Conservation (phyloP, 1,284 basidiomycete genomes). For the Inonotus obliquus region DNA sequence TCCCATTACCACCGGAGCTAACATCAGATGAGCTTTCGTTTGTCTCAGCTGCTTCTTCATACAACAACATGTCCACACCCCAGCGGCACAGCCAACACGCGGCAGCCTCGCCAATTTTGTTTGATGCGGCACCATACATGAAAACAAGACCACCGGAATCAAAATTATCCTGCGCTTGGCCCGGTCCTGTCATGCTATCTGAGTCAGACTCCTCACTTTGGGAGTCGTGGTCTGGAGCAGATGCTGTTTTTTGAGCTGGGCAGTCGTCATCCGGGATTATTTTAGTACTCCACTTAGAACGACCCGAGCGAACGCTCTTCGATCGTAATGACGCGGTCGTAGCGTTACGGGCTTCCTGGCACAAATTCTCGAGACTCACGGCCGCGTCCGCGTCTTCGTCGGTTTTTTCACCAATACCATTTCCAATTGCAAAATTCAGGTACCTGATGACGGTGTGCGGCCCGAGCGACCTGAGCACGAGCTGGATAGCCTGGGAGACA, state of each 20-base stretch:
- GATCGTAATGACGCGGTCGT: background rate
- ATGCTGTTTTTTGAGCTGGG: slow-evolving; percentile 12
- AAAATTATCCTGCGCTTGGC: slow-evolving; percentile 11
- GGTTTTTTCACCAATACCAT: slow-evolving; percentile 51
- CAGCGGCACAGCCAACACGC: slow-evolving; percentile 86
- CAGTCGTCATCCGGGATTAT: background rate
- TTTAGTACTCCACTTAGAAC: background rate
- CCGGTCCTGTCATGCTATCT: slow-evolving; percentile 20
- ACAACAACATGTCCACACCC: slow-evolving; percentile 72
- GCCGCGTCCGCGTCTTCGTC: slow-evolving; percentile 51
- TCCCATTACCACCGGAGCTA: background rate
- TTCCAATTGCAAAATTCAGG: slow-evolving; percentile 80
- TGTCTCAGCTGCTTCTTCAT: slow-evolving; percentile 47
- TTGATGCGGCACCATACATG: slow-evolving; percentile 78
- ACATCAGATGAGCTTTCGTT: background rate
- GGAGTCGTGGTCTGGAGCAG: slow-evolving; percentile 31
- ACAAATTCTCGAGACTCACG: slow-evolving; percentile 67
- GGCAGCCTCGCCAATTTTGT: slow-evolving; percentile 89
- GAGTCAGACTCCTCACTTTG: slow-evolving; percentile 28
- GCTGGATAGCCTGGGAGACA: slow-evolving; percentile 68
- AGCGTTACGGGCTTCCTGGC: slow-evolving; percentile 37
- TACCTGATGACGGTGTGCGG: slow-evolving; percentile 77
- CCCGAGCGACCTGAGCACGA: slow-evolving; percentile 73
- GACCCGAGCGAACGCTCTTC: slow-evolving; percentile 1
- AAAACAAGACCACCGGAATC: slow-evolving; percentile 33